Evolutionary conservation across 1,139 yeast species (phyloP).

Genomic region (Wickerhamiella infanticola): DNA sequence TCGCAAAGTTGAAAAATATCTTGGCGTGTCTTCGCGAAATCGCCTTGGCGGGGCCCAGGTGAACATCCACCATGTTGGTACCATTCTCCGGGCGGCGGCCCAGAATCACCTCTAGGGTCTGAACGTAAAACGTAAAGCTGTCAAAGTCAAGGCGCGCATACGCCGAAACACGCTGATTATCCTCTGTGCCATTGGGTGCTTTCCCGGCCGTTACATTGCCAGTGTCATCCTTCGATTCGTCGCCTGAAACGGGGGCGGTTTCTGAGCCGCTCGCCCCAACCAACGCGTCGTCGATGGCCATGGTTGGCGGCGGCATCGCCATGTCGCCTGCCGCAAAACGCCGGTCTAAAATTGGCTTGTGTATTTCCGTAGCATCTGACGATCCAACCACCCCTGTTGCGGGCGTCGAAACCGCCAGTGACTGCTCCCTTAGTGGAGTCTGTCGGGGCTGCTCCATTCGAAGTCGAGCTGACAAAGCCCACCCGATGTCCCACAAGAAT

Average conservation of each 20-base stretch:
- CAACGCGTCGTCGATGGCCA: not conserved
- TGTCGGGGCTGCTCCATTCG: not conserved
- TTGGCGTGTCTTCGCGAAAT: slow-evolving; percentile 88
- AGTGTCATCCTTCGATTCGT: slow-evolving; percentile 1
- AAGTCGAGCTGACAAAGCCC: slow-evolving; percentile 1
- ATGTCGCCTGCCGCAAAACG: not conserved
- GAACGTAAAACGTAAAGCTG: slow-evolving; percentile 84
- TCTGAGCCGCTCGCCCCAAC: not conserved
- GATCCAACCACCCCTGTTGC: not conserved
- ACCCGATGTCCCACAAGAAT: not conserved
- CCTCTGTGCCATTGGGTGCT: slow-evolving; percentile 10
- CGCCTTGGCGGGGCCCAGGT: slow-evolving; percentile 79
- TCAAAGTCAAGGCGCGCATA: slow-evolving; percentile 91
- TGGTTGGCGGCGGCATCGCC: not conserved
- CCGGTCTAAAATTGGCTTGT: not conserved
- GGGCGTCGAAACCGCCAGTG: not conserved
- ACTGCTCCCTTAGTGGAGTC: not conserved
- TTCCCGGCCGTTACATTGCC: not conserved
- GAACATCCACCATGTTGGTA: slow-evolving; percentile 53
- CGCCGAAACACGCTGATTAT: slow-evolving; percentile 47
- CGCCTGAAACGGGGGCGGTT: not conserved
- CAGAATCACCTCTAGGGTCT: slow-evolving; percentile 79
- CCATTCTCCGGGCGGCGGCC: slow-evolving; percentile 75
- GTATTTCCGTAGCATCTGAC: slow-evolving; percentile 1
- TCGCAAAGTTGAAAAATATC: slow-evolving; percentile 87